Evolutionary conservation across 306 rosid species (phyloP).

Genomic region (Parietaria judaica): DNA sequence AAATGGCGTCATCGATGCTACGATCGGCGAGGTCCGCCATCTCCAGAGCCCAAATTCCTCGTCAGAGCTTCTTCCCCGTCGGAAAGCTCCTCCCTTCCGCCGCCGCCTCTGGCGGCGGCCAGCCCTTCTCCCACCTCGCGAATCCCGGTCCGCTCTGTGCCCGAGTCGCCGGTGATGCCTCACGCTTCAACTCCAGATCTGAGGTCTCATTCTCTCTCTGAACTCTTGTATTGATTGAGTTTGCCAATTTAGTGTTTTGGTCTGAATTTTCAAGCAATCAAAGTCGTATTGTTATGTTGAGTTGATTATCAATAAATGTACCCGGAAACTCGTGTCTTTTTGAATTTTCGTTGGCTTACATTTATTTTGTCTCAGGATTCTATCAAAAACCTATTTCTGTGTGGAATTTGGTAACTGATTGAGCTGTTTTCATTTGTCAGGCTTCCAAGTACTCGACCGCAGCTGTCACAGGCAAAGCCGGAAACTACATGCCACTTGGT

Average conservation of each 20-base stretch:
- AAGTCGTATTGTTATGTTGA: not conserved
- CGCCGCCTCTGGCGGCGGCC: not conserved
- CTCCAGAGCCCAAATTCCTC: not conserved
- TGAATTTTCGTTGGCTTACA: too few species aligned
- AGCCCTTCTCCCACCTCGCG: too few species aligned
- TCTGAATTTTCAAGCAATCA: too few species aligned
- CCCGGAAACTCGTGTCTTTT: too few species aligned
- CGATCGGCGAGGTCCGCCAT: not conserved
- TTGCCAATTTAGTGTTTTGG: too few species aligned
- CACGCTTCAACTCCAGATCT: not conserved
- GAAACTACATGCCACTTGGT: too few species aligned
- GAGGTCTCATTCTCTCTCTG: not conserved
- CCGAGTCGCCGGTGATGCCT: not conserved
- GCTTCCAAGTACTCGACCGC: not conserved
- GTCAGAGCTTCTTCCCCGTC: not conserved
- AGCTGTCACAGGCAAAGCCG: too few species aligned
- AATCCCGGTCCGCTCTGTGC: too few species aligned
- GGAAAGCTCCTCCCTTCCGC: not conserved
- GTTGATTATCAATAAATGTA: not conserved
- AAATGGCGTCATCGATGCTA: not conserved
- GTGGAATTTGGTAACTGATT: too few species aligned
- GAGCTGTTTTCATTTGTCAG: not conserved
- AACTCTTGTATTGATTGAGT: not conserved
- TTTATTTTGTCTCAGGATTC: too few species aligned
- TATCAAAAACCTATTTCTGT: too few species aligned